Evolutionary conservation across 768 basidiomycete genomes (phyloP), one percentile per base, ranked within the genome.

Genomic region (Fibroporia radiculosa): DNA sequence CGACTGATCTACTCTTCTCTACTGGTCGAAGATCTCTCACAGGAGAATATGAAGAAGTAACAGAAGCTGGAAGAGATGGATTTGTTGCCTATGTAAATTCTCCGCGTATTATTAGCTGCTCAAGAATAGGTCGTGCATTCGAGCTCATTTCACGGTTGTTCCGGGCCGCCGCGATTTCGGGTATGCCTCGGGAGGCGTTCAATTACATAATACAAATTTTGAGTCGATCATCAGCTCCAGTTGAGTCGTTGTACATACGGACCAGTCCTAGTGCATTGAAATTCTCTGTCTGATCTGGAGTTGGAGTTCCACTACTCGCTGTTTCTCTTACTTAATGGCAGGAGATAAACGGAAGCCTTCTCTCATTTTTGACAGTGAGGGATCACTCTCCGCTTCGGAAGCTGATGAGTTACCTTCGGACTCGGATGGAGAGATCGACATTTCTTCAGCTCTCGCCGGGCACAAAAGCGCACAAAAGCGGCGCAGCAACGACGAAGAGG

Each of bases 341-440:
- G 31, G 44, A 4, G 16, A 24, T 3, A 53, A 53, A 27, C 28
- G 52, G 3, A 54, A 46, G 20, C 47, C 34, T 27, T 38, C 46
- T 12, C 4, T 19, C 16, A 20, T 8, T 27, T 14, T 13, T 19
- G 44, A 34, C 7, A n/a, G 33, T 25, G 33, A 19, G 2, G 46
- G 43, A 2, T 47, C 45, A 16, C 48, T 40, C 12, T 22, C 28
- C 18, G 46, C 31, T 18, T 44, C 7, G 10, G 8, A 8, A 6
- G 16, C 6, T 6, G 34, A 18, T 8, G 8, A 35, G 14, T 11
- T 35, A 36, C 20, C 23, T 18, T 52, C 51, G 6, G 56, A 69
- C 32, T 61, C 65, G 28, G 73, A 76, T 34, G n/a, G n/a, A n/a
- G n/a, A n/a, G n/a, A 52, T 83, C 23, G 84, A 85, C 56, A 84